A percentile compares a stretch with the other conserved stretches of the same genome.
Conservation (phyloP, 2,329 filamentous ascomycete species). For the Parafenestella ontariensis region DNA sequence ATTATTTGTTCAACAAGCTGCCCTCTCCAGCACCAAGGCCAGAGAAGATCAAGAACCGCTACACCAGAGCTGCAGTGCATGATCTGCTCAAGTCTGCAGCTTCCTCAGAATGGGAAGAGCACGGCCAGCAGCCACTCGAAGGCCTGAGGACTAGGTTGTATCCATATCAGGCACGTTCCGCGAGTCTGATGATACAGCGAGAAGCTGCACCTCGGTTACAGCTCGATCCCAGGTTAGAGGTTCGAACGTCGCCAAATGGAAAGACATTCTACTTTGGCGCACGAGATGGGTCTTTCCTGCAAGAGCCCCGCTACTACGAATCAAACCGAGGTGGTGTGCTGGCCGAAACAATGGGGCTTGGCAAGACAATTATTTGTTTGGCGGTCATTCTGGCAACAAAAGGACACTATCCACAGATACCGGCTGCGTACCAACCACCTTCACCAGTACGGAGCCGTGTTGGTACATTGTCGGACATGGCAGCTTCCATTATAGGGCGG, state of each 20-base stretch:
- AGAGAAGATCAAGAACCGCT: slow-evolving; percentile 56
- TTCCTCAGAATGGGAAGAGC: slow-evolving; percentile 40
- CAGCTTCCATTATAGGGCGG: slow-evolving; percentile 71
- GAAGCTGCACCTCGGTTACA: slow-evolving; percentile 70
- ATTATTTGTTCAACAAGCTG: slow-evolving; percentile 76
- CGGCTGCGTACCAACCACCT: slow-evolving; percentile 64
- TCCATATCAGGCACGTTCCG: slow-evolving; percentile 79
- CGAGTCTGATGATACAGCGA: slow-evolving; percentile 82
- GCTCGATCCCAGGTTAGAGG: slow-evolving; percentile 76
- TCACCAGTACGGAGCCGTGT: slow-evolving; percentile 56
- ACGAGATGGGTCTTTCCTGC: slow-evolving; percentile 66
- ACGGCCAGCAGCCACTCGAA: slow-evolving; percentile 47
- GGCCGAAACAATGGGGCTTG: slow-evolving; percentile 78
- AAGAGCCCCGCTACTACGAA: slow-evolving; percentile 76
- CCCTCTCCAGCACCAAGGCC: slow-evolving; percentile 70
- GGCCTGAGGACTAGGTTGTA: slow-evolving; percentile 73
- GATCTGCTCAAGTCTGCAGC: slow-evolving; percentile 57
- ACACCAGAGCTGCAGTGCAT: slow-evolving; percentile 62
- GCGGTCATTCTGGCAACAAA: slow-evolving; percentile 74
- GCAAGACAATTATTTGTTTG: slow-evolving; percentile 89
- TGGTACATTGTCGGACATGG: slow-evolving; percentile 76
- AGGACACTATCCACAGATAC: slow-evolving; percentile 69
- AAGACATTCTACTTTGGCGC: slow-evolving; percentile 73
- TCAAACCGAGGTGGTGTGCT: slow-evolving; percentile 77
- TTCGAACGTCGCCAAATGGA: slow-evolving; percentile 66